Conservation (phyloP, 2,329 filamentous ascomycete genomes). For the Pseudocercospora fijiensis region DNA sequence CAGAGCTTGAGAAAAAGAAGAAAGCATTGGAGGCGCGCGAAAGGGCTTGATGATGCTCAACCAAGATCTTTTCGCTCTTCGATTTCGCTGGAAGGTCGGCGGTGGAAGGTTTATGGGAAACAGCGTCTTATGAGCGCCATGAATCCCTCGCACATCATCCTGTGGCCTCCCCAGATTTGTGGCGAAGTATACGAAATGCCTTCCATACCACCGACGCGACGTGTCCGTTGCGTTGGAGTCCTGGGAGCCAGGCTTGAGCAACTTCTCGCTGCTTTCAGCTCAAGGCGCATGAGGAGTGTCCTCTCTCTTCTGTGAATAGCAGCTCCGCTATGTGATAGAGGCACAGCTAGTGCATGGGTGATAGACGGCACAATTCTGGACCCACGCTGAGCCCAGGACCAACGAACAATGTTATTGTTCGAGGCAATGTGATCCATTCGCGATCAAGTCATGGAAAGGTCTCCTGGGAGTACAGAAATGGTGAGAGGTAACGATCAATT, state of each 20-base stretch:
- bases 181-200: not conserved
- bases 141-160: not conserved
- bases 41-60: conserved; percentile 5
- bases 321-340: conserved; percentile 2
- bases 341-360: conserved; percentile 3
- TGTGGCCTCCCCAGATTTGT: not conserved
- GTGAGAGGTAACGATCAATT: not conserved
- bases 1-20: conserved; percentile 18
- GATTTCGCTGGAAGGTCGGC: not conserved
- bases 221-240: no score
- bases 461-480: not conserved
- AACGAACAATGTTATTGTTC: not conserved
- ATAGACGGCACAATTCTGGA: not conserved
- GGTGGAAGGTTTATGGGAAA: not conserved
- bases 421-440: not conserved
- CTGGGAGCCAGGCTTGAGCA: not conserved
- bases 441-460: not conserved
- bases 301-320: not conserved
- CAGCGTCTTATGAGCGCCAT: not conserved
- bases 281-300: not conserved
- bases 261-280: not conserved
- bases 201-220: not conserved
- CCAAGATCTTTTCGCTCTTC: not conserved
- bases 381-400: not conserved
- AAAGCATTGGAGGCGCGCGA: conserved; percentile 37